Percentiles rank a stretch among this genome's conserved stretches.
Conservation (phyloP, 495 filamentous ascomycete genomes). For the Tuber umbilicatum region DNA sequence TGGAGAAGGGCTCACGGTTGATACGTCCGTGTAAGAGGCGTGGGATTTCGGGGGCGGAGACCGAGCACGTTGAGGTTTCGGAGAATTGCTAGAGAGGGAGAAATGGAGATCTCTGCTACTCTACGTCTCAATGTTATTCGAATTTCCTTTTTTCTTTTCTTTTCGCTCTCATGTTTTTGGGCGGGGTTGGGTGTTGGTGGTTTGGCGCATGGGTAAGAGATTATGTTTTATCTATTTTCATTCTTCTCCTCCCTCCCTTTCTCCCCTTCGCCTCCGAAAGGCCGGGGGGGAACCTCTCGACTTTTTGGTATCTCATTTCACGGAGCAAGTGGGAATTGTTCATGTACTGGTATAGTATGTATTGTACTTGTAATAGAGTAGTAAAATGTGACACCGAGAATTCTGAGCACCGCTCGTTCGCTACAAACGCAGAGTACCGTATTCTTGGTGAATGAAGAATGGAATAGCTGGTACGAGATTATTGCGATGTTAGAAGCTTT, state of each 20-base stretch:
- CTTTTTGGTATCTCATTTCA: background rate
- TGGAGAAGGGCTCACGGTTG: conserved; percentile 16
- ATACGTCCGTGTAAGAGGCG: background rate
- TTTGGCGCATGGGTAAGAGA: background rate
- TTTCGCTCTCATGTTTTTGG: background rate
- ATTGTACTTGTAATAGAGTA: background rate
- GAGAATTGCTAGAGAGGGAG: background rate
- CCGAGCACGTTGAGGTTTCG: background rate
- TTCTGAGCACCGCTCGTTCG: background rate
- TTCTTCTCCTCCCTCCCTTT: background rate
- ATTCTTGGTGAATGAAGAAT: background rate
- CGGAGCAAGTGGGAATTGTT: background rate
- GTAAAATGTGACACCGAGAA: background rate
- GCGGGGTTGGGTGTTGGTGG: background rate
- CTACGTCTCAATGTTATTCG: too few relatives aligned
- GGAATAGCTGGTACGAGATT: background rate
- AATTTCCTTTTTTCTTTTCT: background rate
- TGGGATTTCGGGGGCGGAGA: background rate
- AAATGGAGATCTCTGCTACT: background rate
- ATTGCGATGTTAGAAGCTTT: background rate
- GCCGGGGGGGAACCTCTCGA: background rate
- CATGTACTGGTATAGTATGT: background rate
- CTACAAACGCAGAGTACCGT: background rate
- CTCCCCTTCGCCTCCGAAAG: background rate
- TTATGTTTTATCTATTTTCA: background rate